Base-by-base conservation (phyloP, 208 protist species). In the Trypanosoma scelopori region DNA sequence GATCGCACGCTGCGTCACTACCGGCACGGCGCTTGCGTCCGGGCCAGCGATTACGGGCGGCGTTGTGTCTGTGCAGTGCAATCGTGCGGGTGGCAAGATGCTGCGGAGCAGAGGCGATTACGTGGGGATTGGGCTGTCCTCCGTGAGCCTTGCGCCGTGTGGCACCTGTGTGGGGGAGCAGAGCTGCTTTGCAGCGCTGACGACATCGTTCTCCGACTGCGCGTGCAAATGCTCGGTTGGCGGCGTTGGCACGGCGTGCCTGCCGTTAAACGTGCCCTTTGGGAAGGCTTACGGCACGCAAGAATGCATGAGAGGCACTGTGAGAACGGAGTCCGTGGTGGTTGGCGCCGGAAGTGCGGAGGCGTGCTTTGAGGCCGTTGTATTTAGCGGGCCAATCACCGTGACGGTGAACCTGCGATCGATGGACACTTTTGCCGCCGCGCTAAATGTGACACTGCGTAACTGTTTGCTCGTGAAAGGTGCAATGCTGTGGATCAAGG, bases 1-100 rank as follows among this genome's bases (percentile, higher is more conserved):
- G 5, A 41, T 64, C 30, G 28, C 46, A n/a, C 58, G 30, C 27
- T 64, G 45, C 32, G 18, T 22, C 41, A 46, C 42, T n/a, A 20
- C 58, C 46, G 58, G 58, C 18, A 30, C 27, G 27, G 55, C 58
- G 32, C 46, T 64, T 30, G 58, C 28, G 6, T 25, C 45, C 32
- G 27, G 12, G 9, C 58, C 58, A 16, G 47, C 25, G 47, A 11
- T 55, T 5, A n/a, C 0, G 35, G 28, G 47, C 42, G 32, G 58
- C 45, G 30, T 45, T 30, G 46, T 64, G 18, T 55, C 43, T 18
- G 58, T 64, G 46, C 58, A 64, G 27, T 64, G 58, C 47, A 64
- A 64, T 30, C 58, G 58, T 42, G 45, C n/a, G 28, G 32, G 42
- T 1, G 46, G 18, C 20, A 64, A 55, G 32, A 0, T 64, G 4